Evolutionary conservation across 2,329 filamentous ascomycete genomes (phyloP).

Genomic region (Hypoxylon sp.): DNA sequence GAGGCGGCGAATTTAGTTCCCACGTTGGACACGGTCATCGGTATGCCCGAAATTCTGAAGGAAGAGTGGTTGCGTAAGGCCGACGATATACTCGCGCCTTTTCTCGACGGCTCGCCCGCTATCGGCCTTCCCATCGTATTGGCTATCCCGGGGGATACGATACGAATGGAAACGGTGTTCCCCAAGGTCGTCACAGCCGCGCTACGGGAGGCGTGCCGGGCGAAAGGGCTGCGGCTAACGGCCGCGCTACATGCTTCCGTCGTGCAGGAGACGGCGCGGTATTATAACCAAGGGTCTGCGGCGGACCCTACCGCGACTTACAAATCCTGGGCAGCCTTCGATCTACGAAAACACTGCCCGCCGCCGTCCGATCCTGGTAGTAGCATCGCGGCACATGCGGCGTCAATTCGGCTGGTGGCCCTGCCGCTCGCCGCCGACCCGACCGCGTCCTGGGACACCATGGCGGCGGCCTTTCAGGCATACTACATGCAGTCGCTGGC

Average conservation of each 20-base stretch:
- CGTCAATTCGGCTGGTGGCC: slow-evolving; percentile 25
- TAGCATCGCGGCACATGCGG: slow-evolving; percentile 12
- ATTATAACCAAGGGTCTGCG: background rate
- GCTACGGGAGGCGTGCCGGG: slow-evolving; percentile 20
- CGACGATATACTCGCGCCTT: slow-evolving; percentile 18
- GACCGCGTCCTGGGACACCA: slow-evolving; percentile 3
- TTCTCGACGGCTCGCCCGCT: slow-evolving; percentile 13
- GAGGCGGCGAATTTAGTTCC: slow-evolving; percentile 17
- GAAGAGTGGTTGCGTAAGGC: slow-evolving; percentile 17
- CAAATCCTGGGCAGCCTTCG: slow-evolving; percentile 30
- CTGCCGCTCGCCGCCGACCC: slow-evolving; percentile 24
- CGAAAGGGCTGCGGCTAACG: slow-evolving; percentile 8
- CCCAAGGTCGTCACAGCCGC: slow-evolving; percentile 4
- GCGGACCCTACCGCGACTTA: slow-evolving; percentile 1
- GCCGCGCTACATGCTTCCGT: slow-evolving; percentile 28
- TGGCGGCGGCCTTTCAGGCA: slow-evolving; percentile 11
- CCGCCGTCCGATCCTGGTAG: too few species aligned
- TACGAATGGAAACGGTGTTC: slow-evolving; percentile 11
- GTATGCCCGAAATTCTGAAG: background rate
- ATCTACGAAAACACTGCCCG: slow-evolving; percentile 26
- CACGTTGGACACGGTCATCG: slow-evolving; percentile 11
- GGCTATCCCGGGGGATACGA: too few species aligned
- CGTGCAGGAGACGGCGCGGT: slow-evolving; percentile 17
- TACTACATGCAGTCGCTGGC: slow-evolving; percentile 21
- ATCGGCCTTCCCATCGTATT: slow-evolving; percentile 21